phyloP scores from a whole-genome alignment of 331 rosid species.

The Telfairia occidentalis region DNA sequence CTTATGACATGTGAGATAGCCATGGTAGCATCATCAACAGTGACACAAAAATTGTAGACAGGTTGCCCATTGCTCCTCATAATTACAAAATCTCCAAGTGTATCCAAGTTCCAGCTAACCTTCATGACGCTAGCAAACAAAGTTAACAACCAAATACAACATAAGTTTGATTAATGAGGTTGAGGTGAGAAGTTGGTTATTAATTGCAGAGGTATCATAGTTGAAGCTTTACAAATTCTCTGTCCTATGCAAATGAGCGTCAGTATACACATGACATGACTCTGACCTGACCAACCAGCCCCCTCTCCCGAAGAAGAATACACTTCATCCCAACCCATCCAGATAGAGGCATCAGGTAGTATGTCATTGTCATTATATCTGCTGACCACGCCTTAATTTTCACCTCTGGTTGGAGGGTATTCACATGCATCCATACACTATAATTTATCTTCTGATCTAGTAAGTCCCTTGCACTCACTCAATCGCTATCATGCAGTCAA shows the following conservation, averaged over 20 bases:
- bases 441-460: background rate
- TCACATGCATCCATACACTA: background rate
- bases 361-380: too few species aligned
- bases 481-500: too few species aligned
- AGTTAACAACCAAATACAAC: constrained; percentile 32
- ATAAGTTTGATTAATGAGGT: background rate
- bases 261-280: background rate
- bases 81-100: constrained; percentile 53
- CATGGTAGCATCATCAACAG: constrained; percentile 98
- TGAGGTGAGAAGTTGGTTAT: background rate
- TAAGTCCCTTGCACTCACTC: background rate
- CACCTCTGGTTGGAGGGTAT: too few species aligned
- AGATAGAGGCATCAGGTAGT: background rate
- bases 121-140: constrained; percentile 71
- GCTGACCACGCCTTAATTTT: background rate
- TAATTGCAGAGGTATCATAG: background rate
- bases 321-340: background rate
- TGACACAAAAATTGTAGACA: constrained; percentile 90
- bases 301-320: background rate
- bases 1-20: constrained; percentile 95
- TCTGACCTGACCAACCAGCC: background rate
- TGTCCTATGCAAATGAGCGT: background rate
- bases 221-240: background rate
- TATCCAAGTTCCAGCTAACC: constrained; percentile 98
- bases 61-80: constrained; percentile 99